These are phyloP conservation scores for Hygrophoropsis aurantiaca DNA, from an alignment of 768 basidiomycete genomes.

Conservation along the genomic window DNA sequence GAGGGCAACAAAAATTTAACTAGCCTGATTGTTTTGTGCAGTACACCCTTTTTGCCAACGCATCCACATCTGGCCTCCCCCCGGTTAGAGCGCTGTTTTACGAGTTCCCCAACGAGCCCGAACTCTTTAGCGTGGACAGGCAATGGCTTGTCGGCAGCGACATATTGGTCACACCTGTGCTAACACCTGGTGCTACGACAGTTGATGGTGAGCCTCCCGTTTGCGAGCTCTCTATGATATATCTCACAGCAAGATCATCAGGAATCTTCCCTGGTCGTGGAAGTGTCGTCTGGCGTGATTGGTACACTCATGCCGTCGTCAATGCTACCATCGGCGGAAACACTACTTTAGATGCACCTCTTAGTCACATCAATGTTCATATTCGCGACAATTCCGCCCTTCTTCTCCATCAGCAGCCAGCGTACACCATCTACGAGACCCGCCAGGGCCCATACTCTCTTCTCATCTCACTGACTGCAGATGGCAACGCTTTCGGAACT, in stretches of 20 bases:
- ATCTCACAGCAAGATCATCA: slow-evolving; percentile 21
- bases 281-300: slow-evolving; percentile 64
- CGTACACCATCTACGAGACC: slow-evolving; percentile 69
- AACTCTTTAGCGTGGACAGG: slow-evolving; percentile 56
- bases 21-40: slow-evolving; percentile 22
- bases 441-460: slow-evolving; percentile 60
- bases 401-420: slow-evolving; percentile 60
- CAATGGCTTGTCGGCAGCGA: slow-evolving; percentile 75
- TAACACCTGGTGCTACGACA: slow-evolving; percentile 63
- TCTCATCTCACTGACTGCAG: slow-evolving; percentile 51
- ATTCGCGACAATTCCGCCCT: slow-evolving; percentile 68
- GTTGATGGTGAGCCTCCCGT: slow-evolving; percentile 67
- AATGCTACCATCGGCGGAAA: slow-evolving; percentile 39
- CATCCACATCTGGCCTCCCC: slow-evolving; percentile 64
- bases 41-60: slow-evolving; percentile 75
- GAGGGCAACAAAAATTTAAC: background rate
- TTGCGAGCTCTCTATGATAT: too few species aligned
- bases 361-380: slow-evolving; percentile 76
- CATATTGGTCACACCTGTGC: slow-evolving; percentile 75
- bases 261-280: slow-evolving; percentile 68
- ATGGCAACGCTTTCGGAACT: slow-evolving; percentile 53
- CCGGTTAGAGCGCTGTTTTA: slow-evolving; percentile 76
- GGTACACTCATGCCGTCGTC: slow-evolving; percentile 65
- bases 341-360: slow-evolving; percentile 61
- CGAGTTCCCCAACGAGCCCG: slow-evolving; percentile 72